Conservation (phyloP, 208 protist genomes). For the Trypanosomatidae sp. region DNA sequence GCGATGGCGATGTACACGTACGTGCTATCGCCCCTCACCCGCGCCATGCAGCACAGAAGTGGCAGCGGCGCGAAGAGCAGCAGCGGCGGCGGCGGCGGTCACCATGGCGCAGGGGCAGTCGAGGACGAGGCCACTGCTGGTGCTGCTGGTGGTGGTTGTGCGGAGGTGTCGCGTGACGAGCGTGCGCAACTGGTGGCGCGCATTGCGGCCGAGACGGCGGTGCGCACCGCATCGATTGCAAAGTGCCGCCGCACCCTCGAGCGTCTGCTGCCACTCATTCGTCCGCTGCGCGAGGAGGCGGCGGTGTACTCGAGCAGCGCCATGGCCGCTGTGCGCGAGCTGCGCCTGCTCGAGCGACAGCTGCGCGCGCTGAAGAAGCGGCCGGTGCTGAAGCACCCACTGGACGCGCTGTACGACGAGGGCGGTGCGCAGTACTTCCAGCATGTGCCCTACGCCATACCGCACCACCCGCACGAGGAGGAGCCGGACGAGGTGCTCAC, state of each 20-base stretch:
- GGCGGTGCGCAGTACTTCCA: slow-evolving; percentile 78
- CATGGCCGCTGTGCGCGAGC: slow-evolving; percentile 39
- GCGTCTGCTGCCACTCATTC: slow-evolving; percentile 35
- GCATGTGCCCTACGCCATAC: slow-evolving; percentile 42
- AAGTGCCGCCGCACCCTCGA: slow-evolving; percentile 17
- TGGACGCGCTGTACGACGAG: slow-evolving; percentile 73
- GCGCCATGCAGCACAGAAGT: slow-evolving; percentile 26
- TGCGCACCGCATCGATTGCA: slow-evolving; percentile 13
- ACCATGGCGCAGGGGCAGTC: too few species aligned
- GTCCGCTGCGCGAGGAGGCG: slow-evolving; percentile 51
- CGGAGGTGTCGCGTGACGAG: slow-evolving; percentile 3
- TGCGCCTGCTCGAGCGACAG: slow-evolving; percentile 42
- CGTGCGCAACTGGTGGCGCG: too few species aligned
- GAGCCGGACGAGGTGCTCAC: slow-evolving; percentile 36
- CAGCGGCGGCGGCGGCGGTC: too few species aligned
- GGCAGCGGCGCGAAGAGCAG: background rate
- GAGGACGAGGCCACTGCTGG: too few species aligned
- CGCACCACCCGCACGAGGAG: slow-evolving; percentile 64
- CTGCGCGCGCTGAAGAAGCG: slow-evolving; percentile 19
- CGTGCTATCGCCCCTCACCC: slow-evolving; percentile 44
- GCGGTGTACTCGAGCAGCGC: slow-evolving; percentile 25
- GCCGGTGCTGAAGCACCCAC: slow-evolving; percentile 37
- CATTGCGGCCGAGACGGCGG: slow-evolving; percentile 25
- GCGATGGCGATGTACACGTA: slow-evolving; percentile 22
- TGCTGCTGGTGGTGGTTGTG: slow-evolving; percentile 1